A percentile compares a stretch with the other conserved stretches of the same genome.
Conservation (phyloP, 2,329 filamentous ascomycete species). For the Dothistroma septosporum region DNA sequence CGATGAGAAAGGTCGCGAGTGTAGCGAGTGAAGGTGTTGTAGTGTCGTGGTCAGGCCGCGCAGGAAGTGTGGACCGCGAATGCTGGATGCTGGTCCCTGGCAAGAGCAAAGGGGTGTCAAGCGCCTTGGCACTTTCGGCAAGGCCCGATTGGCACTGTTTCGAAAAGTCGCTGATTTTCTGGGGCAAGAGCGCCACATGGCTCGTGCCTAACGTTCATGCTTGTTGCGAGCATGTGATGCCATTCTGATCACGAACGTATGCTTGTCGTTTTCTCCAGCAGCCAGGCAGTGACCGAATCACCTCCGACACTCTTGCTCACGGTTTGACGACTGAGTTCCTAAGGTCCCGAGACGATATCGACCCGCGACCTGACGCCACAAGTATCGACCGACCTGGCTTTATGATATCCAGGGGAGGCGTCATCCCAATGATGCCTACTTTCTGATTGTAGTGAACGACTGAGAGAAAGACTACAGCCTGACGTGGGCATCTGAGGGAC, state of each 20-base stretch:
- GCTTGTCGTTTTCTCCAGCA: not conserved
- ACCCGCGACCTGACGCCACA: not conserved
- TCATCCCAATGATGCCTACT: not conserved
- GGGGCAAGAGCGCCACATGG: not conserved
- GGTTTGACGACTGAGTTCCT: not conserved
- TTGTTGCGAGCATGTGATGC: not conserved
- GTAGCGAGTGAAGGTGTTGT: not conserved
- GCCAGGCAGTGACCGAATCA: not conserved
- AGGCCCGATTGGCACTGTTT: not conserved
- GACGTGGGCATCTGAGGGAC: not conserved
- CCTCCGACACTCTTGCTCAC: not conserved
- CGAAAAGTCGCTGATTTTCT: not conserved
- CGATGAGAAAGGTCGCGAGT: not conserved
- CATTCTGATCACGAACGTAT: not conserved
- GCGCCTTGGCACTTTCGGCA: slow-evolving; percentile 1
- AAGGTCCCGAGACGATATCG: not conserved
- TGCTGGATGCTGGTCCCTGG: slow-evolving; percentile 16
- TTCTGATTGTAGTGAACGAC: not conserved
- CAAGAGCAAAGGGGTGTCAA: slow-evolving; percentile 17
- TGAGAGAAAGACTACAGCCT: too few relatives aligned
- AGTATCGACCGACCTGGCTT: not conserved
- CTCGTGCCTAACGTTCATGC: not conserved
- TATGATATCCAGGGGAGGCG: not conserved
- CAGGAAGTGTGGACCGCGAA: slow-evolving; percentile 13
- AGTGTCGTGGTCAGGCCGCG: slow-evolving; percentile 4